Evolutionary conservation across 345 rosid species (phyloP).

Genomic region (Euphorbia peplus): DNA sequence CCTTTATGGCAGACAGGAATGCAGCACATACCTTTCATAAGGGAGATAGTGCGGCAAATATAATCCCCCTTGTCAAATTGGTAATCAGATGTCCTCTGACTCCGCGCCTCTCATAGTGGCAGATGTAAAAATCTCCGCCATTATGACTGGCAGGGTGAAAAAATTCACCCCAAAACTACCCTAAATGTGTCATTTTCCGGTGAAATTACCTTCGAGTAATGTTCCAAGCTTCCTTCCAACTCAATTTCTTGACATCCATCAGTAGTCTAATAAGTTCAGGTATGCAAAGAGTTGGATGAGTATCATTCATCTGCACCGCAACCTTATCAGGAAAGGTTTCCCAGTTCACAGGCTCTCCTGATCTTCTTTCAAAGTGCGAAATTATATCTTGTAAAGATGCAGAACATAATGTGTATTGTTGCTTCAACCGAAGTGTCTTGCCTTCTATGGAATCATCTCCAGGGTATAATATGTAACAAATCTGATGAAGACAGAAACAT

Average conservation of each 20-base stretch:
- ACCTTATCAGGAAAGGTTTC: constrained; percentile 44
- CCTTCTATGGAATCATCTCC: constrained; percentile 51
- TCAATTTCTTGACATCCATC: constrained; percentile 46
- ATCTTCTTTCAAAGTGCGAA: constrained; percentile 41
- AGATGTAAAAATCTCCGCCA: too few species aligned
- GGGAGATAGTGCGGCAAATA: too few species aligned
- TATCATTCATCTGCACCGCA: constrained; percentile 56
- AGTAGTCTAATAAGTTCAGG: constrained; percentile 48
- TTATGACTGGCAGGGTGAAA: too few species aligned
- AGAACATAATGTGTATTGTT: constrained; percentile 51
- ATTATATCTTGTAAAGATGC: constrained; percentile 54
- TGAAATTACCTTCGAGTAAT: constrained; percentile 40
- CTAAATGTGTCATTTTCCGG: too few species aligned
- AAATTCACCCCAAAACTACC: too few species aligned
- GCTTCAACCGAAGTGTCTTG: constrained; percentile 52
- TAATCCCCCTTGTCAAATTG: too few species aligned
- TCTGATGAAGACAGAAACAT: constrained; percentile 25
- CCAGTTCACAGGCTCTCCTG: constrained; percentile 34
- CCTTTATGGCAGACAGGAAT: too few species aligned
- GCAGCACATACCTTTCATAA: too few species aligned
- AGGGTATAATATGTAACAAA: constrained; percentile 49
- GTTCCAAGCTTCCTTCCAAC: constrained; percentile 50
- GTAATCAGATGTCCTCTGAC: too few species aligned
- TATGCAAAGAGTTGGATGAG: constrained; percentile 54
- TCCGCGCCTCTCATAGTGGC: too few species aligned